These are phyloP conservation scores for Catharanthus roseus DNA, from an alignment of 257 asterid species.

Conservation along the genomic window DNA sequence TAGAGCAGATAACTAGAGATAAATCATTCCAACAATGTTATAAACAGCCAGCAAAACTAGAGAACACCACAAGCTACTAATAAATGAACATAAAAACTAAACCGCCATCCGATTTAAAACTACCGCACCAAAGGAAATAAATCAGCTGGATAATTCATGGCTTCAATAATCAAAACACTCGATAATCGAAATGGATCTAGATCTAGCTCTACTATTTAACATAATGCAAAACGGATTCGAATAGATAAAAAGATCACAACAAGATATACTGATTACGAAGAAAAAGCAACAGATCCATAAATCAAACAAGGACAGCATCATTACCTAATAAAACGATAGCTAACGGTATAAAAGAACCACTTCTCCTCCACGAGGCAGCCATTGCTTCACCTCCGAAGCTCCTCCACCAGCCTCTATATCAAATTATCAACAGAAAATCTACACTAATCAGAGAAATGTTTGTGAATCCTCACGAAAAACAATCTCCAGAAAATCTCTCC, in stretches of 20 bases:
- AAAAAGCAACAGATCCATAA: not conserved
- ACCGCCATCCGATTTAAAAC: not conserved
- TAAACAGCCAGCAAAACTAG: not conserved
- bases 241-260: not conserved
- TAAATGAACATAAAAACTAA: not conserved
- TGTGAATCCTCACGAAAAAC: not conserved
- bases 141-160: not conserved
- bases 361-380: conserved; percentile 32
- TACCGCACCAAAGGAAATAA: not conserved
- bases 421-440: not conserved
- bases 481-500: too few relatives aligned
- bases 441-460: too few relatives aligned
- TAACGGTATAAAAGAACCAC: conserved; percentile 26
- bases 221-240: not conserved
- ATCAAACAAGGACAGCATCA: not conserved
- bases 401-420: not conserved
- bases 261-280: not conserved
- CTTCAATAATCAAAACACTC: conserved; percentile 4
- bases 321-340: conserved; percentile 34
- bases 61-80: not conserved
- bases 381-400: conserved; percentile 20
- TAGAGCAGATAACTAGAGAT: not conserved
- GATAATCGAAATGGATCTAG: not conserved
- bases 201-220: not conserved
- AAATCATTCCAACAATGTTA: not conserved